Base-by-base conservation (phyloP, 2,329 filamentous ascomycete species). In the Colletotrichum godetiae region DNA sequence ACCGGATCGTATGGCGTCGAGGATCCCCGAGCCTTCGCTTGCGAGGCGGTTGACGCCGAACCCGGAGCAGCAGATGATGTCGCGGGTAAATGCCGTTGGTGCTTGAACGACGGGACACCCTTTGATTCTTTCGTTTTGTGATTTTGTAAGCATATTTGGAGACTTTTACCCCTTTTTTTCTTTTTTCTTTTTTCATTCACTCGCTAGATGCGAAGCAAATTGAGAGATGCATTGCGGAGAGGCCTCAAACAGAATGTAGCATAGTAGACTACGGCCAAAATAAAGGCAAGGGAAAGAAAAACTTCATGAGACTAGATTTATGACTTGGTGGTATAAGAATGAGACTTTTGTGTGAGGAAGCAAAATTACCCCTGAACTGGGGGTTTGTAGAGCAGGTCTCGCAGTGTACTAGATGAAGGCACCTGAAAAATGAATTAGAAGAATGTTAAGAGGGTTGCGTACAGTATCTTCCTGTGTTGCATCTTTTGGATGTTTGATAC, bases 21-120 rank as follows among this genome's bases (percentile, higher is more conserved):
- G 61, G 29, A 86, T 90, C 42, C 84, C 86, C 12, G 87, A 88
- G 68, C 85, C 87, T 10, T 82, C 81, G 24, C 80, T 88, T 31
- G 78, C 81, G 67, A 75, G 78, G 57, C 82, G 87, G 35, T 76
- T 88, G 75, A 88, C 87, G 10, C 87, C 87, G 3, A 86, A 84
- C 66, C 86, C 86, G 8, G 86, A 88, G 78, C 77, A 82, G 76
- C 84, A 87, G 80, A 75, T 78, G 74, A 75, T 79, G 64, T 78
- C 75, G 13, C 76, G 77, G 52, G 59, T 80, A 42, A 78, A 79
- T 53, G 77, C 76, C 12, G 76, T 80, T 13, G 76, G 74, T 5
- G 78, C 78, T 46, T 80, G 70, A 74, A 19, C 7, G 42, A 46
- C 8, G 5, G 15, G 24, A 29, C 27, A 12, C n/a, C 13, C 5